A percentile compares a stretch with the other conserved stretches of the same genome.
phyloP scores from a whole-genome alignment of 441 rosid genomes.

The Erodium trifolium region DNA sequence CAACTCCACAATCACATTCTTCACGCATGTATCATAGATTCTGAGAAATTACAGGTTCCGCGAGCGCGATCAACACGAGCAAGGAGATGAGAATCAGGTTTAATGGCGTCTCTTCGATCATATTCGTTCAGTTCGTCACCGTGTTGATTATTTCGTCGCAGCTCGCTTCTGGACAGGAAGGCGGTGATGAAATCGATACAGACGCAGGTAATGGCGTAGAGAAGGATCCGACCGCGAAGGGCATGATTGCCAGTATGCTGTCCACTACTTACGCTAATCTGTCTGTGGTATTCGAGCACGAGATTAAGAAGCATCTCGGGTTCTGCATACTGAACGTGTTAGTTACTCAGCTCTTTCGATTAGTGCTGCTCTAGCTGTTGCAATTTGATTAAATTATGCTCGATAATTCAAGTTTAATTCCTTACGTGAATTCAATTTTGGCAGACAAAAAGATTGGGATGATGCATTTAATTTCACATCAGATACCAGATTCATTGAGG shows the following conservation, averaged over 20 bases:
- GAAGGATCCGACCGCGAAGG: conserved; percentile 14
- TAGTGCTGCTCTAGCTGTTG: neutral
- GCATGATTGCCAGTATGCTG: conserved; percentile 16
- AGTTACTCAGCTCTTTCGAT: conserved; percentile 18
- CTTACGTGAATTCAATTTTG: conserved; percentile 11
- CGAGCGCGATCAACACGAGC: neutral
- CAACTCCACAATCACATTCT: neutral
- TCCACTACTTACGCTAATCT: conserved; percentile 44
- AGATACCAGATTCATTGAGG: conserved; percentile 44
- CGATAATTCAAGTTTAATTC: neutral
- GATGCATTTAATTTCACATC: conserved; percentile 76
- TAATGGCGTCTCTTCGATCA: neutral
- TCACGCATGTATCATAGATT: conserved; percentile 1
- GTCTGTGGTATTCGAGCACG: conserved; percentile 46
- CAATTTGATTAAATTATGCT: neutral
- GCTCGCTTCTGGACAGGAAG: conserved; percentile 1
- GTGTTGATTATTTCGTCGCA: conserved; percentile 3
- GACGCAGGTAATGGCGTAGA: neutral
- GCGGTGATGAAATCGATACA: neutral
- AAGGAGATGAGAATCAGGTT: conserved; percentile 3
- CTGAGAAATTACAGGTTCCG: neutral
- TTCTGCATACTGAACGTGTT: conserved; percentile 88
- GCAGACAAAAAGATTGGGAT: conserved; percentile 73
- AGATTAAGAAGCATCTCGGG: conserved; percentile 48
- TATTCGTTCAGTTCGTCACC: neutral